Evolutionary conservation across 176 grass and related monocot species (phyloP).

Genomic region (Thinopyrum elongatum): DNA sequence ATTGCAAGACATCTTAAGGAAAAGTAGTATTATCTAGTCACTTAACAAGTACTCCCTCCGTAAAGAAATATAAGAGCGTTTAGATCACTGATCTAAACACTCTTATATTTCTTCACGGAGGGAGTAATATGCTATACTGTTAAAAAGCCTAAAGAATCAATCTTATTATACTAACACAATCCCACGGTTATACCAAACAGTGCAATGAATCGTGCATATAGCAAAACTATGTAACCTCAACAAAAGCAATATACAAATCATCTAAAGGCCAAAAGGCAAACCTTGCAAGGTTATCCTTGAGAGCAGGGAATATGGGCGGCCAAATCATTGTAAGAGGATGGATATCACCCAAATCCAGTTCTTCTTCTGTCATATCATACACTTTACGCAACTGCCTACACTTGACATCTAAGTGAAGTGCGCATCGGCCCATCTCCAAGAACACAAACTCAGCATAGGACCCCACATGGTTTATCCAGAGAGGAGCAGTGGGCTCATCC

Average conservation of each 20-base stretch:
- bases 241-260: neutral
- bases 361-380: no score
- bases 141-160: neutral
- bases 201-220: no score
- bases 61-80: no score
- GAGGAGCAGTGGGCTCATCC: neutral
- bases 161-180: neutral
- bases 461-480: neutral
- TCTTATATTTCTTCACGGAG: no score
- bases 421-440: no score
- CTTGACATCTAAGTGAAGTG: no score
- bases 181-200: neutral
- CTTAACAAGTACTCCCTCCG: neutral
- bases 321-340: no score
- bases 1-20: neutral
- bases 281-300: no score
- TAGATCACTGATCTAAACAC: no score
- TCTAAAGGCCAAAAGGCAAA: neutral
- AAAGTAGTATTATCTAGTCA: neutral
- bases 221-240: neutral
- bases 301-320: no score
- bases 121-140: neutral
- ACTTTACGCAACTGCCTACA: no score
- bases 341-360: no score
- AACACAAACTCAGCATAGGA: neutral